Evolutionary conservation across 768 basidiomycete species (phyloP).

Genomic region (Suillus sp.): DNA sequence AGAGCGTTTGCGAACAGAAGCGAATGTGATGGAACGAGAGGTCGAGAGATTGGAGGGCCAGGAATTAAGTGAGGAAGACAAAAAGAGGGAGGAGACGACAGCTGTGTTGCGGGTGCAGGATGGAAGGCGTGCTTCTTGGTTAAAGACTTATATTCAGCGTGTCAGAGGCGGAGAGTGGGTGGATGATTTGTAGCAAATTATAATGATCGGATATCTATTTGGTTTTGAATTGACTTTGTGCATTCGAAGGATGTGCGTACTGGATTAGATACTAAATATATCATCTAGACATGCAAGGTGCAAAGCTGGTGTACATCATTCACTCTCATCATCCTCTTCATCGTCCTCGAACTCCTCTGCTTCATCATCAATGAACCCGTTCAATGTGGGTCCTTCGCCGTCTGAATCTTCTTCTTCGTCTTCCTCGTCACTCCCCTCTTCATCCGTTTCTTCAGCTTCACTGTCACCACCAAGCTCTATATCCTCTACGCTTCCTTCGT

Average conservation of each 20-base stretch:
- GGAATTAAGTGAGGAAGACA: conserved; percentile 36
- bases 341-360: conserved; percentile 56
- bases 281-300: neutral
- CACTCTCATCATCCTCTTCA: conserved; percentile 57
- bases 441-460: conserved; percentile 50
- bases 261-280: conserved; percentile 1
- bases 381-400: conserved; percentile 41
- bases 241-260: neutral
- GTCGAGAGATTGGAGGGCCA: conserved; percentile 34
- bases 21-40: conserved; percentile 39
- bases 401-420: conserved; percentile 46
- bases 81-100: conserved; percentile 31
- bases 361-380: conserved; percentile 64
- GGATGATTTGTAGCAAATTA: conserved; percentile 53
- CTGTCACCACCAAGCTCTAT: conserved; percentile 72
- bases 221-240: conserved; percentile 8
- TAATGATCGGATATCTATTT: conserved; percentile 19
- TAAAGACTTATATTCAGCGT: conserved; percentile 62
- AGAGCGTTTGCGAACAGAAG: conserved; percentile 67
- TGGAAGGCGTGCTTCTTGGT: conserved; percentile 58
- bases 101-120: conserved; percentile 52
- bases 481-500: conserved; percentile 77
- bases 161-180: conserved; percentile 69
- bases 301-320: conserved; percentile 26
- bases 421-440: conserved; percentile 44